phyloP scores from a whole-genome alignment of 2,329 filamentous ascomycete species.

The Tolypocladium pustulatum region DNA sequence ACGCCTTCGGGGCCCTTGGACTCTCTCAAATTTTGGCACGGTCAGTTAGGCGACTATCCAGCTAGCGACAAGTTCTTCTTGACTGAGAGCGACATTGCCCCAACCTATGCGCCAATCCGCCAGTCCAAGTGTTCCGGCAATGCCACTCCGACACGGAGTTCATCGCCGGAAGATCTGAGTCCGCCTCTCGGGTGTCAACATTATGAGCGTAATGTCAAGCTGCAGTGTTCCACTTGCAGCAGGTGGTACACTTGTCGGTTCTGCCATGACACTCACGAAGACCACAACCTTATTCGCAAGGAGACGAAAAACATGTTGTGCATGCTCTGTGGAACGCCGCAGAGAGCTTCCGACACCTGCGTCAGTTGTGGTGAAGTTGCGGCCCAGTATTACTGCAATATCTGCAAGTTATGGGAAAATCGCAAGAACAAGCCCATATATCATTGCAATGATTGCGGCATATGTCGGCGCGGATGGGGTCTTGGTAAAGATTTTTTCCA shows the following conservation, averaged over 20 bases:
- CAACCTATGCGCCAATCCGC: slow-evolving; percentile 53
- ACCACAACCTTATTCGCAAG: slow-evolving; percentile 67
- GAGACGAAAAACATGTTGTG: slow-evolving; percentile 94
- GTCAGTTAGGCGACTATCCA: slow-evolving; percentile 27
- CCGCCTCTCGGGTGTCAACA: slow-evolving; percentile 71
- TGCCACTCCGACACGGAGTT: slow-evolving; percentile 19
- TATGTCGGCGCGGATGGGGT: slow-evolving; percentile 82
- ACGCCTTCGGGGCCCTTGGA: slow-evolving; percentile 36
- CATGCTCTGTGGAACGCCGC: slow-evolving; percentile 84
- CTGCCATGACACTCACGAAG: slow-evolving; percentile 78
- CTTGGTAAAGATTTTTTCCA: slow-evolving; percentile 96
- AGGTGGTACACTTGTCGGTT: slow-evolving; percentile 93
- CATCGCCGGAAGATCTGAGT: slow-evolving; percentile 17
- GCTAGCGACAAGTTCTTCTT: slow-evolving; percentile 35
- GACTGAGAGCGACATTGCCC: slow-evolving; percentile 50
- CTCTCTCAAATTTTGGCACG: slow-evolving; percentile 50
- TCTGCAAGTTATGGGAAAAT: slow-evolving; percentile 97
- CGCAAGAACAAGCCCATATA: slow-evolving; percentile 86
- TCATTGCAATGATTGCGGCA: slow-evolving; percentile 91
- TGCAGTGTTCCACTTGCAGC: slow-evolving; percentile 83
- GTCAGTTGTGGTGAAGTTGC: slow-evolving; percentile 63
- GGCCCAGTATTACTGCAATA: slow-evolving; percentile 84
- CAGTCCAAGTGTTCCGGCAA: slow-evolving; percentile 35
- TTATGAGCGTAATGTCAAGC: slow-evolving; percentile 90
- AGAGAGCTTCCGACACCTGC: slow-evolving; percentile 71